Percentiles rank a stretch among this genome's conserved stretches.
phyloP scores from a whole-genome alignment of 768 basidiomycete species.

The Erythrobasidium yunnanense region DNA sequence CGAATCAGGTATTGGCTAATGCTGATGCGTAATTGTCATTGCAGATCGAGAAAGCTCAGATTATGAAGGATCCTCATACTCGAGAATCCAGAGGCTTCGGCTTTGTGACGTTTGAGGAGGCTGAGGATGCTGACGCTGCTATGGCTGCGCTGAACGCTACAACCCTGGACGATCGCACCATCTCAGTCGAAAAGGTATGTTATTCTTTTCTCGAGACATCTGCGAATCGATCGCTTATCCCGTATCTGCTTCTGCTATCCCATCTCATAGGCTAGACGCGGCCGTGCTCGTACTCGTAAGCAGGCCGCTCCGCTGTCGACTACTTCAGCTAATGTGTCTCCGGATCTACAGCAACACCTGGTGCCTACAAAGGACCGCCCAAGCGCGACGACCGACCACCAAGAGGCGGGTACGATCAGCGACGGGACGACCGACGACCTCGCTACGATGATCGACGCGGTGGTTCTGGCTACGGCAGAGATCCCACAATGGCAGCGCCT shows the following conservation, averaged over 20 bases:
- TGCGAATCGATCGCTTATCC: neutral
- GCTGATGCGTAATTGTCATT: neutral
- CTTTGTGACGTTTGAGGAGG: constrained; percentile 75
- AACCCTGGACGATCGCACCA: constrained; percentile 73
- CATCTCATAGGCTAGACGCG: constrained; percentile 26
- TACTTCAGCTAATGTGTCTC: constrained; percentile 41
- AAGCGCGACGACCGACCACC: constrained; percentile 45
- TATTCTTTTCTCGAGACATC: too few species aligned
- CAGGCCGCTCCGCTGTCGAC: neutral
- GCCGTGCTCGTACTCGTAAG: constrained; percentile 21
- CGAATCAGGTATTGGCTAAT: too few species aligned
- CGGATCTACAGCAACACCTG: constrained; percentile 60
- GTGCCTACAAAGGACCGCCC: constrained; percentile 84
- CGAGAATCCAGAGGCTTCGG: constrained; percentile 70
- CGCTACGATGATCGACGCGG: constrained; percentile 35
- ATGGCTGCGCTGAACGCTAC: constrained; percentile 71
- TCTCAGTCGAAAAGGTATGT: constrained; percentile 87
- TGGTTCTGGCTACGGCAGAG: constrained; percentile 34
- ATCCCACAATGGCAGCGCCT: neutral
- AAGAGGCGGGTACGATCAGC: constrained; percentile 13
- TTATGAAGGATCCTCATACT: constrained; percentile 60
- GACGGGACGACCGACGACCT: constrained; percentile 19
- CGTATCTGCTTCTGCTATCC: neutral
- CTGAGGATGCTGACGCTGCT: constrained; percentile 83
- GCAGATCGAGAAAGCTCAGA: constrained; percentile 55